Evolutionary conservation across 176 grass and related monocot genomes (phyloP).

Genomic region (Saccharum spontaneum): DNA sequence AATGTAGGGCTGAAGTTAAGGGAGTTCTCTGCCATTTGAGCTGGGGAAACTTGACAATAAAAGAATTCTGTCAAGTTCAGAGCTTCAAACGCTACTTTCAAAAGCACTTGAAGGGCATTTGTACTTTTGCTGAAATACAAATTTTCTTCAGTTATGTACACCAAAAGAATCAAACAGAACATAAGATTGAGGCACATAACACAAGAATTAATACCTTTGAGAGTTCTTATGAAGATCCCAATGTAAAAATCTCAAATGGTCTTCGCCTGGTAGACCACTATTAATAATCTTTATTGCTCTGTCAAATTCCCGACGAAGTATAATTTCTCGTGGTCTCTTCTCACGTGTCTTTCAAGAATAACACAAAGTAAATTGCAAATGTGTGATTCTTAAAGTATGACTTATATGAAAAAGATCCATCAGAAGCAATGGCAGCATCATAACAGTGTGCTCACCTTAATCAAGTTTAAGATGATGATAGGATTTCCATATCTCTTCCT

Average conservation of each 20-base stretch:
- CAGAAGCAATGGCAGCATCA: not conserved
- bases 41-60: conserved; percentile 55
- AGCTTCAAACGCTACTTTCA: conserved; percentile 76
- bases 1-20: conserved; percentile 44
- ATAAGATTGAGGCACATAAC: not conserved
- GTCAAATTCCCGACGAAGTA: conserved; percentile 78
- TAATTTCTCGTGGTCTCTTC: conserved; percentile 83
- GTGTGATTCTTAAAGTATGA: conserved; percentile 14
- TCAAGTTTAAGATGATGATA: conserved; percentile 96
- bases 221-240: conserved; percentile 97
- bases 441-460: conserved; percentile 61
- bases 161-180: conserved; percentile 22
- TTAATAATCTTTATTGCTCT: conserved; percentile 84
- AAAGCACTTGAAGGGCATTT: conserved; percentile 73
- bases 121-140: conserved; percentile 59
- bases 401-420: conserved; percentile 20
- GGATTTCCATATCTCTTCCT: conserved; percentile 86
- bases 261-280: conserved; percentile 60
- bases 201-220: conserved; percentile 56
- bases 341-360: conserved; percentile 60
- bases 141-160: conserved; percentile 31
- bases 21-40: conserved; percentile 36
- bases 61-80: conserved; percentile 91
- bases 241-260: conserved; percentile 84
- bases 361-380: conserved; percentile 24